Conservation (phyloP, 2,329 filamentous ascomycete genomes). For the Monilinia laxa region DNA sequence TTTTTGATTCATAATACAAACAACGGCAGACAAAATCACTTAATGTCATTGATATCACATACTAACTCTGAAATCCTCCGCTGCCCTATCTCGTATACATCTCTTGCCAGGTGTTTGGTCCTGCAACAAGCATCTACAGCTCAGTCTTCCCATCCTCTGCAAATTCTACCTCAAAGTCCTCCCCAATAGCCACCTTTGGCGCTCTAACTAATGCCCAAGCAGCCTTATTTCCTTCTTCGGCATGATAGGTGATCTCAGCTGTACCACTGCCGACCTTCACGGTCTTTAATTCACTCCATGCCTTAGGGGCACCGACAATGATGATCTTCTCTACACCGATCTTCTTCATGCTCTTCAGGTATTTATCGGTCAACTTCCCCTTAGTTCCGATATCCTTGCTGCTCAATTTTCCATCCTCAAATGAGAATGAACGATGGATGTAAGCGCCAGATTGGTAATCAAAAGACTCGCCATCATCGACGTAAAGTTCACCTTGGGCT, state of each 20-base stretch:
- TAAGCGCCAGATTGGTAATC: slow-evolving; percentile 83
- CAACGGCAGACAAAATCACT: not conserved
- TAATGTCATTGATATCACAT: not conserved
- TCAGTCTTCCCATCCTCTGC: slow-evolving; percentile 2
- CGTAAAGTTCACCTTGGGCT: slow-evolving; percentile 80
- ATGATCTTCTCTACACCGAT: slow-evolving; percentile 84
- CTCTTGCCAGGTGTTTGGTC: too few species aligned
- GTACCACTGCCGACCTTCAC: slow-evolving; percentile 58
- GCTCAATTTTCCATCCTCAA: slow-evolving; percentile 58
- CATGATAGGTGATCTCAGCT: slow-evolving; percentile 60
- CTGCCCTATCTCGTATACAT: not conserved
- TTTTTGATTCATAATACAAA: not conserved
- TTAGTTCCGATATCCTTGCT: slow-evolving; percentile 64
- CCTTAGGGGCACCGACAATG: slow-evolving; percentile 72
- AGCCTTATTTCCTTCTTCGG: slow-evolving; percentile 53
- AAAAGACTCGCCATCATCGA: slow-evolving; percentile 92
- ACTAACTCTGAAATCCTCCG: not conserved
- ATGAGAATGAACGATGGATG: slow-evolving; percentile 79
- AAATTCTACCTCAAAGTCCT: slow-evolving; percentile 55
- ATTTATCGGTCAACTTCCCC: slow-evolving; percentile 65
- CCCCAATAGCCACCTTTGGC: slow-evolving; percentile 60
- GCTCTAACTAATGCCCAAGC: slow-evolving; percentile 63
- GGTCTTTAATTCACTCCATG: slow-evolving; percentile 65
- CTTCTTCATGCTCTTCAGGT: slow-evolving; percentile 73
- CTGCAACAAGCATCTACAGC: not conserved